A percentile compares a stretch with the other conserved stretches of the same genome.
Evolutionary conservation across 805 yeast species (phyloP).

Genomic region (Diddensiella caesifluorescens): DNA sequence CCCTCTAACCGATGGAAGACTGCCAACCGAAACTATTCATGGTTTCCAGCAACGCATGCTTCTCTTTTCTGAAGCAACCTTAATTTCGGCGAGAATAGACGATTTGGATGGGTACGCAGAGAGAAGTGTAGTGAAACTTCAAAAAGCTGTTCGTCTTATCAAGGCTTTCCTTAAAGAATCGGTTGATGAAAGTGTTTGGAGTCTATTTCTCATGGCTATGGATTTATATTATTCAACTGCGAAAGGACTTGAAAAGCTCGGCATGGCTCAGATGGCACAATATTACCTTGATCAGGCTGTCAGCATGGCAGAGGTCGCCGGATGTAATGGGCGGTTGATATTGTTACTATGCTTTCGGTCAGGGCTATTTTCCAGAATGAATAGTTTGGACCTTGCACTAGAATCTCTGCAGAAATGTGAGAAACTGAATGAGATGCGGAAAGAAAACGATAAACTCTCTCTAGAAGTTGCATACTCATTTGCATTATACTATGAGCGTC

Average conservation of each 20-base stretch:
- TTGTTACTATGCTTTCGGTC: constrained; percentile 13
- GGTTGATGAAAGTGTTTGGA: constrained; percentile 6
- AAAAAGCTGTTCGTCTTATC: constrained; percentile 10
- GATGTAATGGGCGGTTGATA: constrained; percentile 6
- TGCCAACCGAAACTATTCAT: background rate
- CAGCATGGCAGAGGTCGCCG: constrained; percentile 10
- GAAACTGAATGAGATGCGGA: constrained; percentile 9
- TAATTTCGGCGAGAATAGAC: constrained; percentile 2
- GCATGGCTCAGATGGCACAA: constrained; percentile 13
- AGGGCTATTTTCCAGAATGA: constrained; percentile 14
- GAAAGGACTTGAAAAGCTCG: constrained; percentile 14
- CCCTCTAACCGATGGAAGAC: constrained; percentile 4
- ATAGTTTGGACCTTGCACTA: constrained; percentile 12
- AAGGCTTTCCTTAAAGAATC: constrained; percentile 9
- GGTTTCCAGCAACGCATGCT: constrained; percentile 1
- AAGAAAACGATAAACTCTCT: constrained; percentile 9
- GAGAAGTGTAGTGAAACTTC: constrained; percentile 7
- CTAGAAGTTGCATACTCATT: constrained; percentile 15
- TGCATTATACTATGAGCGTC: constrained; percentile 15
- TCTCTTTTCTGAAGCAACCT: constrained; percentile 1
- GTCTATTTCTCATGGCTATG: constrained; percentile 9
- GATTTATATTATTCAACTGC: constrained; percentile 13
- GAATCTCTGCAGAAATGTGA: constrained; percentile 13
- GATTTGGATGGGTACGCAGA: constrained; percentile 7
- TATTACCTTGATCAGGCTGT: constrained; percentile 17